These are phyloP conservation scores for Quercus lobata DNA, from an alignment of 331 rosid species.

Conservation along the genomic window DNA sequence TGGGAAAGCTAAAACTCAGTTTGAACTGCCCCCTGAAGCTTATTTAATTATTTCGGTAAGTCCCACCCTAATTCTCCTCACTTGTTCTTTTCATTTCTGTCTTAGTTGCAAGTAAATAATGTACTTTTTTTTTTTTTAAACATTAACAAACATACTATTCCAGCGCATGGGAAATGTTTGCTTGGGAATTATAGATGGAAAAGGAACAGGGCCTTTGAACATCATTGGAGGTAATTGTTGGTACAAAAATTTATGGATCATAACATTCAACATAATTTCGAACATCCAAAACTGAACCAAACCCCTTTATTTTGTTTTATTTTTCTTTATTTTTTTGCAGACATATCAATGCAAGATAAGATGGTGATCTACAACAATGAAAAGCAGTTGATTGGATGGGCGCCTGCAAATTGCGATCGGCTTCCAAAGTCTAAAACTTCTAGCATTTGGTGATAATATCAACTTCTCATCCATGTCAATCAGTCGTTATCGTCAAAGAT, in stretches of 20 bases:
- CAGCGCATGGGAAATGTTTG: slow-evolving; percentile 84
- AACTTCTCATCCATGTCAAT: not conserved
- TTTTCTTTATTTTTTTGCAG: slow-evolving; percentile 27
- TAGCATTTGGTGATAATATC: slow-evolving; percentile 37
- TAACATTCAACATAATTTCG: too few species aligned
- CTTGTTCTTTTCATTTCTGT: not conserved
- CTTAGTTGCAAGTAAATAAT: too few species aligned
- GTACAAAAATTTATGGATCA: not conserved
- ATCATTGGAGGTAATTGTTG: slow-evolving; percentile 76
- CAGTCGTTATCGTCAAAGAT: not conserved
- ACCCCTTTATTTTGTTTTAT: too few species aligned
- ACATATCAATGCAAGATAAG: slow-evolving; percentile 89
- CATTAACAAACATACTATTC: not conserved
- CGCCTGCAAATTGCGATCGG: slow-evolving; percentile 55
- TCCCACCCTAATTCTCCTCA: not conserved
- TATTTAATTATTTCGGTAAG: slow-evolving; percentile 78
- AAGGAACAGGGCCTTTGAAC: slow-evolving; percentile 57
- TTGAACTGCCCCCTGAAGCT: slow-evolving; percentile 74
- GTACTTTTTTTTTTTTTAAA: not conserved
- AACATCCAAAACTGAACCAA: too few species aligned
- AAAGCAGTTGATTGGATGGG: slow-evolving; percentile 79
- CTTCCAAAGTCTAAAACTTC: slow-evolving; percentile 46
- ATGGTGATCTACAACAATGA: slow-evolving; percentile 77
- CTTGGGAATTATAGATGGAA: slow-evolving; percentile 82
- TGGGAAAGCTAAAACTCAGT: slow-evolving; percentile 46